These are phyloP conservation scores for Fragaria nilgerrensis DNA, from an alignment of 306 rosid species.

Conservation along the genomic window DNA sequence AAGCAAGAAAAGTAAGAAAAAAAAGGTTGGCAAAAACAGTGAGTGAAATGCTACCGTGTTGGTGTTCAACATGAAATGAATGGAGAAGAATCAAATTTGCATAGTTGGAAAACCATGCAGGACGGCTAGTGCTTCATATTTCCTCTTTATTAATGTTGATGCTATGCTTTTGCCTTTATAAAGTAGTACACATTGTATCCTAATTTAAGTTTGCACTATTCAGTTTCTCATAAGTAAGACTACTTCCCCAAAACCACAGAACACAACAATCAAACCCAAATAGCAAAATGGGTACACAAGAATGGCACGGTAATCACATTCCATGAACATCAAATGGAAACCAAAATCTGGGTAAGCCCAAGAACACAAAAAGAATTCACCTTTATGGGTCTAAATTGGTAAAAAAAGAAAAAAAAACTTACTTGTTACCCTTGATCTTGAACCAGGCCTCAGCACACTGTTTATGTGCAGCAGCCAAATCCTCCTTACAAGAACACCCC, in stretches of 20 bases:
- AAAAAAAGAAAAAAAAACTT: conserved; percentile 26
- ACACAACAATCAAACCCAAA: not conserved
- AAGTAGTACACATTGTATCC: conserved; percentile 3
- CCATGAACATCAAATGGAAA: conserved; percentile 6
- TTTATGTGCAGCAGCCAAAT: conserved; percentile 93
- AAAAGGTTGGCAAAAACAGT: not conserved
- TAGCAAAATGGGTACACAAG: not conserved
- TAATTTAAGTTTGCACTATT: conserved; percentile 4
- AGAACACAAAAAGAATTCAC: conserved; percentile 7
- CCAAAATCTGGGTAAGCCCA: not conserved
- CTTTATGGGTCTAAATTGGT: not conserved
- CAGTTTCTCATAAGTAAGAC: conserved; percentile 8
- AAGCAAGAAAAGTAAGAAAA: not conserved
- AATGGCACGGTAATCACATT: not conserved
- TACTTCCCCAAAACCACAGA: conserved; percentile 3
- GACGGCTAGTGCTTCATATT: conserved; percentile 5
- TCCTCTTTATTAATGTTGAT: conserved; percentile 22
- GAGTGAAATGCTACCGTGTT: conserved; percentile 13
- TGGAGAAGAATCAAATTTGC: conserved; percentile 20
- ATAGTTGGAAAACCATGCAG: conserved; percentile 21
- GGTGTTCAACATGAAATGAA: conserved; percentile 9
- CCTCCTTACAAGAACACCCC: conserved; percentile 89
- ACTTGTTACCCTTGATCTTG: conserved; percentile 94
- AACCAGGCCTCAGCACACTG: conserved; percentile 98
- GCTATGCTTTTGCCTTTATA: conserved; percentile 18